Conservation (phyloP, 345 rosid species). For the Angophora floribunda region DNA sequence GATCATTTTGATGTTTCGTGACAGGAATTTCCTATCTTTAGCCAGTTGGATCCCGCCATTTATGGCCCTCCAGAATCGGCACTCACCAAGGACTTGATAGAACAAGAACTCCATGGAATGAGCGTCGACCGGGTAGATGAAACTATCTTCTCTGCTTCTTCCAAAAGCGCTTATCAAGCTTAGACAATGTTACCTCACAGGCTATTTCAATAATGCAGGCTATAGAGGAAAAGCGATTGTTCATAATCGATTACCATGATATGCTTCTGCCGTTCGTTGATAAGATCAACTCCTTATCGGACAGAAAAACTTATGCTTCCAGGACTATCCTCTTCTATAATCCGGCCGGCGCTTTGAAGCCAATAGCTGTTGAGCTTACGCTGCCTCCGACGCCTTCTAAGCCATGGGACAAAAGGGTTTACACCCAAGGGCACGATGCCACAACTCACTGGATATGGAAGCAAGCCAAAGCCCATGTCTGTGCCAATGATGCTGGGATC, state of each 20-base stretch:
- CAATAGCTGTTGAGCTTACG: slow-evolving; percentile 84
- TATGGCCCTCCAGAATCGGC: slow-evolving; percentile 87
- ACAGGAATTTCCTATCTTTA: slow-evolving; percentile 82
- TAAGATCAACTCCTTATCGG: slow-evolving; percentile 64
- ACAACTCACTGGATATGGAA: slow-evolving; percentile 94
- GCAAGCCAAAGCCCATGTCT: slow-evolving; percentile 90
- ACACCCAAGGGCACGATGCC: slow-evolving; percentile 73
- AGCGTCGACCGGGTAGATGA: slow-evolving; percentile 53
- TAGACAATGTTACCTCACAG: not conserved
- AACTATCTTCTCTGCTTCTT: not conserved
- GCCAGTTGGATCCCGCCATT: slow-evolving; percentile 67
- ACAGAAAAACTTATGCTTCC: slow-evolving; percentile 75
- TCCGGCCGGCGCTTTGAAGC: slow-evolving; percentile 35
- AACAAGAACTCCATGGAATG: slow-evolving; percentile 62
- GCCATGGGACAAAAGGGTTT: slow-evolving; percentile 41
- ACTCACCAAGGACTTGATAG: slow-evolving; percentile 65
- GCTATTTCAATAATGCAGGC: slow-evolving; percentile 39
- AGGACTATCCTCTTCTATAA: slow-evolving; percentile 62
- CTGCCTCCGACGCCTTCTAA: slow-evolving; percentile 51
- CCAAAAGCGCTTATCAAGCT: not conserved
- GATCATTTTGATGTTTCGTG: not conserved
- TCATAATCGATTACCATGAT: slow-evolving; percentile 82
- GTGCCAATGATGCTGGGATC: slow-evolving; percentile 79
- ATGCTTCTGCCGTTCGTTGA: slow-evolving; percentile 67
- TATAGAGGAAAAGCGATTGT: slow-evolving; percentile 71